phyloP scores from a whole-genome alignment of 352 stramenopile species.

The Plasmopara muralis region DNA sequence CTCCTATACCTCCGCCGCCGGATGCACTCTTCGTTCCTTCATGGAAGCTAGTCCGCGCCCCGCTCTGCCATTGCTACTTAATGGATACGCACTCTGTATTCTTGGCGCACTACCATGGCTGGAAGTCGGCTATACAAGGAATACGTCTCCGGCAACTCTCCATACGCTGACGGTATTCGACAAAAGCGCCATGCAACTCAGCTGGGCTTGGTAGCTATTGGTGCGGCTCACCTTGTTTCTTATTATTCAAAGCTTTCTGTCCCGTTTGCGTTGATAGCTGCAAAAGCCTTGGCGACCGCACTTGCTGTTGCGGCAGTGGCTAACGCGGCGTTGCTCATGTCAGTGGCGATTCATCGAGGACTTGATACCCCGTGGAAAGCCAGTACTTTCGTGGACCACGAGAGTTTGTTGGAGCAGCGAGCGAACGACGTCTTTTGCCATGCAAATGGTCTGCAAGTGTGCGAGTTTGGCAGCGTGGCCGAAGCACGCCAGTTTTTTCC shows the following conservation, averaged over 20 bases:
- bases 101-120: constrained; percentile 27
- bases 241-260: constrained; percentile 20
- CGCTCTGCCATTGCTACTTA: too few relatives aligned
- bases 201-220: constrained; percentile 13
- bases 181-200: constrained; percentile 20
- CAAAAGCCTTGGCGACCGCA: constrained; percentile 11
- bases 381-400: constrained; percentile 17
- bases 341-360: constrained; percentile 10
- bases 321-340: constrained; percentile 15
- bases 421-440: constrained; percentile 49
- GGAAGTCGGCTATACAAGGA: constrained; percentile 19
- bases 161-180: constrained; percentile 22
- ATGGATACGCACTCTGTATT: background rate
- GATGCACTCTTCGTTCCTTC: too few relatives aligned
- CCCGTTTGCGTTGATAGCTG: constrained; percentile 1
- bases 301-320: constrained; percentile 13
- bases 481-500: constrained; percentile 38
- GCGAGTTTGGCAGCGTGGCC: constrained; percentile 27
- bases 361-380: constrained; percentile 27
- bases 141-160: constrained; percentile 9
- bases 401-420: constrained; percentile 27
- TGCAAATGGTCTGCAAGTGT: constrained; percentile 37
- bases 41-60: too few relatives aligned
- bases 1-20: too few relatives aligned
- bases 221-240: constrained; percentile 19